A percentile compares a stretch with the other conserved stretches of the same genome.
phyloP scores from a whole-genome alignment of 2,329 filamentous ascomycete species.

The Diplodia seriata region DNA sequence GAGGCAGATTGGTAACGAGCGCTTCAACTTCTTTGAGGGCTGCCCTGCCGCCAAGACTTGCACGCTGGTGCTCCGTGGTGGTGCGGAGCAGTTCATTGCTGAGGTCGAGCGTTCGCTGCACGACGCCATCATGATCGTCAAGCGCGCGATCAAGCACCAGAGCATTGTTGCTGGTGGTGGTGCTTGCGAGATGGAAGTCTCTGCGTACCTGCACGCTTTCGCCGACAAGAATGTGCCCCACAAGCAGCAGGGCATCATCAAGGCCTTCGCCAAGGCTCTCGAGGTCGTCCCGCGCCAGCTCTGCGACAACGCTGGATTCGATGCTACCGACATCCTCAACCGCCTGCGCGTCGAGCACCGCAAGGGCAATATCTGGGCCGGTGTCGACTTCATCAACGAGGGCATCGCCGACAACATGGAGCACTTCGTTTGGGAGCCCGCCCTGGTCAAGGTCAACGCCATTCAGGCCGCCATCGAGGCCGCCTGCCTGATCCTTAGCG shows the following conservation, averaged over 20 bases:
- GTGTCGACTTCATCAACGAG: slow-evolving; percentile 93
- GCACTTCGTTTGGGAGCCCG: slow-evolving; percentile 96
- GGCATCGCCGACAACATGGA: slow-evolving; percentile 94
- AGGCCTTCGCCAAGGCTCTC: slow-evolving; percentile 95
- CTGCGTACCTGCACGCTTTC: slow-evolving; percentile 88
- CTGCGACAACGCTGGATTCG: slow-evolving; percentile 98
- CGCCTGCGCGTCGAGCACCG: slow-evolving; percentile 94
- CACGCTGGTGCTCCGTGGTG: slow-evolving; percentile 91
- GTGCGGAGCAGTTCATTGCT: slow-evolving; percentile 98
- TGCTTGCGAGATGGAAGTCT: slow-evolving; percentile 95
- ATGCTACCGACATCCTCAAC: slow-evolving; percentile 97
- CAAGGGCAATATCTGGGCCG: slow-evolving; percentile 91
- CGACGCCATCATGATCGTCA: slow-evolving; percentile 99
- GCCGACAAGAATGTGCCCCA: slow-evolving; percentile 90
- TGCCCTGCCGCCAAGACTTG: slow-evolving; percentile 96
- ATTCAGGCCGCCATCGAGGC: slow-evolving; percentile 96
- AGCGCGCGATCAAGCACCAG: slow-evolving; percentile 94
- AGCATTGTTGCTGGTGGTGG: slow-evolving; percentile 95
- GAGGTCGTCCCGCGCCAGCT: slow-evolving; percentile 96
- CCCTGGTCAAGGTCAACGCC: slow-evolving; percentile 94
- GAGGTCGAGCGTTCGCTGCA: slow-evolving; percentile 97
- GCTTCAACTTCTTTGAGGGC: slow-evolving; percentile 98
- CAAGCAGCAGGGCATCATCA: slow-evolving; percentile 98
- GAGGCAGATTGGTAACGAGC: slow-evolving; percentile 94
- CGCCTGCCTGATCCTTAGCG: slow-evolving; percentile 90